phyloP scores from a whole-genome alignment of 106 monocot species.

The Dioscorea alata region DNA sequence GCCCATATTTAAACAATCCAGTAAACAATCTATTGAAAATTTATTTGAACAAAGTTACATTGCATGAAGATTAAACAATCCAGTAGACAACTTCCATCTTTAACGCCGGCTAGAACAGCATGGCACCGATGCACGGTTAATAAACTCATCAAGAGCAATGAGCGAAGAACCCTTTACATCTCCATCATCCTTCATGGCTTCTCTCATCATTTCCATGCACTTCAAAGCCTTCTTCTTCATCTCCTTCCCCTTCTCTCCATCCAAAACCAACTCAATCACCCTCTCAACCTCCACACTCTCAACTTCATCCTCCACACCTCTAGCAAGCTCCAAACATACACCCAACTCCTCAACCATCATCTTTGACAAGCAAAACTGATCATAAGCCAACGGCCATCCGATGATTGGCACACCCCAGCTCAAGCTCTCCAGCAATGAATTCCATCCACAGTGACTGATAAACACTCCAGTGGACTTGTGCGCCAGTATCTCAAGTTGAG shows the following conservation, averaged over 20 bases:
- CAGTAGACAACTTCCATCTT: no score
- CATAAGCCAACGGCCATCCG: not conserved
- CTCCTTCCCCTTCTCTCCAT: conserved; percentile 12
- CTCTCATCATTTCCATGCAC: conserved; percentile 1
- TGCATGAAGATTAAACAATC: no score
- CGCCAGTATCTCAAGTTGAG: conserved; percentile 17
- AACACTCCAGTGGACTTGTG: conserved; percentile 15
- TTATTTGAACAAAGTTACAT: no score
- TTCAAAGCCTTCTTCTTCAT: conserved; percentile 9
- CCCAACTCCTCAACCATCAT: no score
- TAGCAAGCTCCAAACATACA: no score
- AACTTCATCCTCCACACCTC: no score
- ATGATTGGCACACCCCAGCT: conserved; percentile 10
- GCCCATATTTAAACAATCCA: no score
- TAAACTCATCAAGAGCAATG: conserved; percentile 1
- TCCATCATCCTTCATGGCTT: not conserved
- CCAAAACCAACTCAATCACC: conserved; percentile 2
- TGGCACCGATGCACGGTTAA: not conserved
- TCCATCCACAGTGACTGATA: conserved; percentile 27
- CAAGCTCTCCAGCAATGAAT: conserved; percentile 21
- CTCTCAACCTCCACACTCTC: no score
- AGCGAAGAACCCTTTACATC: conserved; percentile 14
- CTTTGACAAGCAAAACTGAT: no score
- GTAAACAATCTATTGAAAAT: no score
- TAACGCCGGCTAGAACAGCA: no score